Conservation (phyloP, 441 rosid species). For the Pelargonium myrrhifolium region DNA sequence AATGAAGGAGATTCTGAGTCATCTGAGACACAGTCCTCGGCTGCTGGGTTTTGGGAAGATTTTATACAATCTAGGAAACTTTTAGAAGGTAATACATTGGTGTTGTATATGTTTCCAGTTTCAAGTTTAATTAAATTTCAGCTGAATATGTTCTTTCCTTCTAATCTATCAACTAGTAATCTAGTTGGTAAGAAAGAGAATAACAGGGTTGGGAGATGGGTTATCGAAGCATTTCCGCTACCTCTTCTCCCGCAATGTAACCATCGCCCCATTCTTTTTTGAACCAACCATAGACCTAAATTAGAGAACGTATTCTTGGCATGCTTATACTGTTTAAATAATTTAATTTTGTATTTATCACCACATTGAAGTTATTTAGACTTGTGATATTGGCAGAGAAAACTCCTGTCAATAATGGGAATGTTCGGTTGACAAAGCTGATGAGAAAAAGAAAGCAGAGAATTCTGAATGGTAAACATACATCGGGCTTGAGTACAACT, state of each 20-base stretch:
- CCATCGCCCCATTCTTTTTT: too few species aligned
- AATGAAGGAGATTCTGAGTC: slow-evolving; percentile 15
- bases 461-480: neutral
- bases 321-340: neutral
- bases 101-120: neutral
- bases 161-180: neutral
- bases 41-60: slow-evolving; percentile 36
- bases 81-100: slow-evolving; percentile 22
- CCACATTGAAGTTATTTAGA: neutral
- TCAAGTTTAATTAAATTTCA: neutral
- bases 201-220: too few species aligned
- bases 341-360: neutral
- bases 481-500: neutral
- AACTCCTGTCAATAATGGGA: neutral
- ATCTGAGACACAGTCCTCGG: slow-evolving; percentile 19
- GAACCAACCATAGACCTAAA: too few species aligned
- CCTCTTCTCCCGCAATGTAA: too few species aligned
- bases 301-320: too few species aligned
- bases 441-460: slow-evolving; percentile 12
- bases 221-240: too few species aligned
- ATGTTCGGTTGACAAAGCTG: slow-evolving; percentile 1
- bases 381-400: slow-evolving; percentile 23
- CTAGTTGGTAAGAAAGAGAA: too few species aligned
- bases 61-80: slow-evolving; percentile 27
- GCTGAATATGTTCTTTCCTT: neutral